Evolutionary conservation across 768 basidiomycete genomes (phyloP), one percentile per base, ranked within the genome.

Genomic region (Kwoniella pini): DNA sequence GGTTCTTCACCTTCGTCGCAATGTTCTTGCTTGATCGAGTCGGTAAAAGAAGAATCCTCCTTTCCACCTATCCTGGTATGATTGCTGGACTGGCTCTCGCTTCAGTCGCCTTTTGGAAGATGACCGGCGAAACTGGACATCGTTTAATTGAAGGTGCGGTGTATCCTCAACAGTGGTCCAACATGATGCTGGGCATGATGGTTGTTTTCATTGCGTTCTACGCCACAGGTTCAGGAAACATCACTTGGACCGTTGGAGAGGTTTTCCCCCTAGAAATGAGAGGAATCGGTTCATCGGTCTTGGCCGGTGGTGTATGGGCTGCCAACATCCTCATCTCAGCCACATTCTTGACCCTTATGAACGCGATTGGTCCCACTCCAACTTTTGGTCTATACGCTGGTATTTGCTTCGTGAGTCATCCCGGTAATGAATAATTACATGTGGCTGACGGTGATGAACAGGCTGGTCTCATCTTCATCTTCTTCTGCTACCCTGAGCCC

Each of bases 311-410:
- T 31, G 40, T 62, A 33, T 73, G 71, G 69, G 62, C 64, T 1
- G 67, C 67, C 54, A 73, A 70, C 62, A 65, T 73, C 45, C 60
- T 70, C 26, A 68, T 70, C 33, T 66, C 62, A n/a, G 65, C 61
- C 5, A 66, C 70, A 10, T 72, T 69, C 60, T 48, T 72, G 22
- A 64, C 70, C 15, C 45, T 69, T 24, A 66, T 72, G 65, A 62
- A 72, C 44, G 62, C 62, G 4, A 63, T 69, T 40, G 62, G 61
- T 21, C 68, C 68, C n/a, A 60, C 58, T 4, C 45, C 63, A 2
- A 63, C 60, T 4, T 65, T 60, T 22, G 53, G 28, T 11, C 51
- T 71, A 7, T 71, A 71, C 52, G 69, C 66, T 6, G 69, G 63
- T 10, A 71, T 71, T 45, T 71, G 66, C 57, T 19, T 48, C 10